Conservation (phyloP, 768 basidiomycete genomes). For the Omphalotus guepiniiformis region DNA sequence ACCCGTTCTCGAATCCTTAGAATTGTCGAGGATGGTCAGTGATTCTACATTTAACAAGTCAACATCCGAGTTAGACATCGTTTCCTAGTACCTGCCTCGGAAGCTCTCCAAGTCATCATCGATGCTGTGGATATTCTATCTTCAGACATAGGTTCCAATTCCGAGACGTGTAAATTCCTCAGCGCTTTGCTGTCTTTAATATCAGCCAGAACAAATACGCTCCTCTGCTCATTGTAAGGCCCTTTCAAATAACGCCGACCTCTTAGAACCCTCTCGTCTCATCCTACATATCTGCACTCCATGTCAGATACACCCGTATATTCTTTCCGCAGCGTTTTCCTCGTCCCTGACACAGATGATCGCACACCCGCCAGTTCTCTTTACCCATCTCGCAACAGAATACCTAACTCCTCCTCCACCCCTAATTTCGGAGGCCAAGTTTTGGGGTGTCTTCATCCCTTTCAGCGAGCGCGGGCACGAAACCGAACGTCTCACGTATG, state of each 20-base stretch:
- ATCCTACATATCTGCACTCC: conserved; percentile 51
- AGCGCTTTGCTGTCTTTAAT: conserved; percentile 41
- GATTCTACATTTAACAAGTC: neutral
- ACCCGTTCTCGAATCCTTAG: conserved; percentile 33
- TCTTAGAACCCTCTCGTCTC: conserved; percentile 50
- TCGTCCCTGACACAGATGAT: conserved; percentile 58
- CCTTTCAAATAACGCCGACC: neutral
- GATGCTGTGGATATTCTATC: conserved; percentile 70
- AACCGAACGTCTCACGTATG: conserved; percentile 57
- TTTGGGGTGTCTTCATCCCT: conserved; percentile 76
- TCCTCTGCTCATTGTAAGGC: conserved; percentile 5
- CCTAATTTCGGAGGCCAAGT: conserved; percentile 56
- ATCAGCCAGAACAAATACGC: conserved; percentile 47
- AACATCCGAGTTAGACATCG: neutral
- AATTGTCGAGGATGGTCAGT: conserved; percentile 37
- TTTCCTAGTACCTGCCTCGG: conserved; percentile 29
- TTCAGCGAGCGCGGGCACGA: conserved; percentile 59
- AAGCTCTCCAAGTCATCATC: conserved; percentile 58
- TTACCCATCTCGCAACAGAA: conserved; percentile 62
- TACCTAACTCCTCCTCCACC: conserved; percentile 74
- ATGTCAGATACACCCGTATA: conserved; percentile 46
- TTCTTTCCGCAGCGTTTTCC: conserved; percentile 63
- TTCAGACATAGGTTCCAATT: conserved; percentile 50
- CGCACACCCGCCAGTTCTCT: conserved; percentile 66
- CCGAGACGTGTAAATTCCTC: conserved; percentile 52